Percentiles rank a stretch among this genome's conserved stretches.
Conservation (phyloP, 2,329 filamentous ascomycete species). For the Aspergillus clavatus region DNA sequence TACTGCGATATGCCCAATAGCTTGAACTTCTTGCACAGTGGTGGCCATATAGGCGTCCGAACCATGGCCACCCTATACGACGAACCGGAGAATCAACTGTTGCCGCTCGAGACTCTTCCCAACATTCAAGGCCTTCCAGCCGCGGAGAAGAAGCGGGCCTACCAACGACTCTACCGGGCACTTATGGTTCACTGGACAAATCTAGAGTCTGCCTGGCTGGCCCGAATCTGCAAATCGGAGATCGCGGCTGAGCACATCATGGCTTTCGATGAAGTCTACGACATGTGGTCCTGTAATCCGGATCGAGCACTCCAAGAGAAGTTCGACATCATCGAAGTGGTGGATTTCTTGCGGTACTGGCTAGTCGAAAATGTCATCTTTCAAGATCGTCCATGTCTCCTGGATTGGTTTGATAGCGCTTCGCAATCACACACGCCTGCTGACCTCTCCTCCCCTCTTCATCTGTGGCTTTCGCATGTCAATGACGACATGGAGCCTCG, state of each 20-base stretch:
- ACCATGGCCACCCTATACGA: too few relatives aligned
- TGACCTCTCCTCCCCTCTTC: background rate
- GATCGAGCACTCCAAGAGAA: background rate
- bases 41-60: too few relatives aligned
- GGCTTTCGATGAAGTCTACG: background rate
- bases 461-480: background rate
- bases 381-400: background rate
- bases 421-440: background rate
- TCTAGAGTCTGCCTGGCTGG: background rate
- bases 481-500: too few relatives aligned
- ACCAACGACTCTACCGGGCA: background rate
- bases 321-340: background rate
- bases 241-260: too few relatives aligned
- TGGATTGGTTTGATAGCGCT: background rate
- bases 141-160: background rate
- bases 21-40: background rate
- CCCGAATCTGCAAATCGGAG: background rate
- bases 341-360: background rate
- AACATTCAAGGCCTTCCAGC: too few relatives aligned
- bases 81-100: background rate
- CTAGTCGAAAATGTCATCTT: background rate
- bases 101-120: background rate
- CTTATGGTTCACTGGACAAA: background rate
- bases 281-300: background rate
- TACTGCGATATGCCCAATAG: background rate